phyloP scores from a whole-genome alignment of 2,329 filamentous ascomycete species.

The Aspergillus caelatus region DNA sequence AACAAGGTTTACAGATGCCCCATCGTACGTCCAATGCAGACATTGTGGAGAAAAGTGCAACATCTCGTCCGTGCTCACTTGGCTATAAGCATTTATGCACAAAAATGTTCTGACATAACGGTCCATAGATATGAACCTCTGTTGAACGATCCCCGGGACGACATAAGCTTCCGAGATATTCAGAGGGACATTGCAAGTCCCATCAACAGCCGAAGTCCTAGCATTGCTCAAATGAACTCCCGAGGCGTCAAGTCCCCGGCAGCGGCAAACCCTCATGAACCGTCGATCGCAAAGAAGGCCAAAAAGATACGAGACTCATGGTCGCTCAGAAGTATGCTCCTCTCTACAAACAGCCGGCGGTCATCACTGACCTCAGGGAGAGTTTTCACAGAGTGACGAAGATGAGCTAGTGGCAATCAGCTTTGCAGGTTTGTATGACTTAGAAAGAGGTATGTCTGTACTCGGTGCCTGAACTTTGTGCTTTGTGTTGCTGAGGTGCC shows the following conservation, averaged over 20 bases:
- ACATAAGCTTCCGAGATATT: constrained; percentile 19
- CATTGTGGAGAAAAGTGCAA: constrained; percentile 27
- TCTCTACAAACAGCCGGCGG: not conserved
- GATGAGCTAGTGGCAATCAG: constrained; percentile 34
- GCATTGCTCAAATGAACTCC: constrained; percentile 20
- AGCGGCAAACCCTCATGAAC: constrained; percentile 17
- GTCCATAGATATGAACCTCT: constrained; percentile 24
- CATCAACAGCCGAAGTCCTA: constrained; percentile 23
- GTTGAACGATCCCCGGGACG: constrained; percentile 26
- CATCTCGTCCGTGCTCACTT: constrained; percentile 21
- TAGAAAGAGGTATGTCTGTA: constrained; percentile 28
- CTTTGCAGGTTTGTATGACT: constrained; percentile 32
- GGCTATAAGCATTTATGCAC: not conserved
- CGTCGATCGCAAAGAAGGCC: constrained; percentile 24
- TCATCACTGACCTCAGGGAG: constrained; percentile 17
- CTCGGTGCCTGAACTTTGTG: not conserved
- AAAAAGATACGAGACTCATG: constrained; percentile 31
- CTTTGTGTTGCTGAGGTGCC: constrained; percentile 8
- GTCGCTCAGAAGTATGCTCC: constrained; percentile 28
- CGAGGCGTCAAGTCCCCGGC: constrained; percentile 19
- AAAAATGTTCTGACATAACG: not conserved
- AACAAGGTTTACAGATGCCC: constrained; percentile 16
- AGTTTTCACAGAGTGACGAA: constrained; percentile 31
- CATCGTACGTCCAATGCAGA: constrained; percentile 22
- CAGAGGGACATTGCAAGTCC: constrained; percentile 19